Evolutionary conservation across 2,329 filamentous ascomycete species (phyloP).

Genomic region (Blastomyces gilchristii): DNA sequence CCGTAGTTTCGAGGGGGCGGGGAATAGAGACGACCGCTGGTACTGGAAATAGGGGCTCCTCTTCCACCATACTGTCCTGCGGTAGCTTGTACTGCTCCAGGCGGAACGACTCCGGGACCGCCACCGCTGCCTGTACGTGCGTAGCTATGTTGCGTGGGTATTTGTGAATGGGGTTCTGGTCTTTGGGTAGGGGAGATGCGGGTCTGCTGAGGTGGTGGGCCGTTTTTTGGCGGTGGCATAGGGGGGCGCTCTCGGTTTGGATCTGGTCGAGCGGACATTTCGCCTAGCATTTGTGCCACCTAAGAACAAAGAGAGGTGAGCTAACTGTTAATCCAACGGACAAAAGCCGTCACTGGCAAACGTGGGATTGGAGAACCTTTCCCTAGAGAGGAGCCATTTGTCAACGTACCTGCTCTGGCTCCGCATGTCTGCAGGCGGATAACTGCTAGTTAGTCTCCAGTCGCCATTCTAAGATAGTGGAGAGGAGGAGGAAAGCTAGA

Average conservation of each 20-base stretch:
- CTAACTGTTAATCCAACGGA: no score
- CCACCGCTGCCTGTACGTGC: background rate
- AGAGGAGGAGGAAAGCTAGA: slow-evolving; percentile 13
- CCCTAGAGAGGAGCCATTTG: slow-evolving; percentile 1
- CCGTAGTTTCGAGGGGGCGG: slow-evolving; percentile 40
- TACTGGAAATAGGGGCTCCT: slow-evolving; percentile 25
- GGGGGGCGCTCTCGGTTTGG: slow-evolving; percentile 10
- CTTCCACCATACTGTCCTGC: slow-evolving; percentile 1
- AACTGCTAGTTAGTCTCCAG: slow-evolving; percentile 4
- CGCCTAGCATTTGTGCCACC: slow-evolving; percentile 38
- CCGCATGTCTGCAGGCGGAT: slow-evolving; percentile 50
- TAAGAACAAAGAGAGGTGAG: slow-evolving; percentile 14
- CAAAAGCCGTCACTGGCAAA: background rate
- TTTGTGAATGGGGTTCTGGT: background rate
- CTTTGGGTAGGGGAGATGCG: background rate
- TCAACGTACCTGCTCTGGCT: slow-evolving; percentile 56
- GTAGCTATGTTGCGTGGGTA: background rate
- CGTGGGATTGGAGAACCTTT: slow-evolving; percentile 1
- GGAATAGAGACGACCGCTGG: slow-evolving; percentile 33
- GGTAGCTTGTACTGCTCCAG: background rate
- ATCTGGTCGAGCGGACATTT: slow-evolving; percentile 21
- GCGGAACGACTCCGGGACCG: background rate
- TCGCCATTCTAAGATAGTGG: background rate
- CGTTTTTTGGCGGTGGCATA: slow-evolving; percentile 16
- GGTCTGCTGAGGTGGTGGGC: slow-evolving; percentile 10